Base-by-base conservation (phyloP, 306 rosid genomes). In the Rubus idaeus region DNA sequence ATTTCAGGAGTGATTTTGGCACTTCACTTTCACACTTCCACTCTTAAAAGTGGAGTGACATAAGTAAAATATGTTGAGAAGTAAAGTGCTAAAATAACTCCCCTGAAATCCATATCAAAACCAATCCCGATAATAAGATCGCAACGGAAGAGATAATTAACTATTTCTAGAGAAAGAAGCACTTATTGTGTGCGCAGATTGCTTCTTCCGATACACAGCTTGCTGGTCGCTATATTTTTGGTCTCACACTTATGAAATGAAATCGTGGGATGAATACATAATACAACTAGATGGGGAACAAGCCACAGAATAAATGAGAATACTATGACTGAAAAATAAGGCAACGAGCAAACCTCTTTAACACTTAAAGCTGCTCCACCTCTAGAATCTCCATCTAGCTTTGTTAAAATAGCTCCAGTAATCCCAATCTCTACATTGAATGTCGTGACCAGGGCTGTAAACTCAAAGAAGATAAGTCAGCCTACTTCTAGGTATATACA, bases 311-410 rank as follows among this genome's bases (percentile, higher is more conserved):
- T 3, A 10, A 74, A 58, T 3, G 69, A 74, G 9, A 73, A 11
- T 50, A 8, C 39, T 74, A 30, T 23, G 56, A 73, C 66, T 26
- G 1, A 68, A 67, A 45, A 30, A 12, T 41, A 67, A 26, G 17
- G 77, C 71, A 21, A 50, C 26, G 8, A 23, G 44, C 74, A 79
- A 69, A 89, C 99, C 99, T 95, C 99, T 92, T 86, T 92, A 75
- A 95, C 97, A 80, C 97, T 95, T 87, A 95, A 85, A 81, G 99
- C 99, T 41, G 99, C 97, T 79, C 99, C 97, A 79, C 99, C 99
- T 86, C 97, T 89, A 75, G 99, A 95, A 89, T 95, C 99, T 70
- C 99, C 99, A 80, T 95, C 99, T 61, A 95, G 90, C 92, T 95
- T 95, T 55, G 99, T 95, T 85, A 95, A 87, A 82, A 95, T 95